Base-by-base conservation (phyloP, 257 asterid genomes). In the Paulownia fortunei region DNA sequence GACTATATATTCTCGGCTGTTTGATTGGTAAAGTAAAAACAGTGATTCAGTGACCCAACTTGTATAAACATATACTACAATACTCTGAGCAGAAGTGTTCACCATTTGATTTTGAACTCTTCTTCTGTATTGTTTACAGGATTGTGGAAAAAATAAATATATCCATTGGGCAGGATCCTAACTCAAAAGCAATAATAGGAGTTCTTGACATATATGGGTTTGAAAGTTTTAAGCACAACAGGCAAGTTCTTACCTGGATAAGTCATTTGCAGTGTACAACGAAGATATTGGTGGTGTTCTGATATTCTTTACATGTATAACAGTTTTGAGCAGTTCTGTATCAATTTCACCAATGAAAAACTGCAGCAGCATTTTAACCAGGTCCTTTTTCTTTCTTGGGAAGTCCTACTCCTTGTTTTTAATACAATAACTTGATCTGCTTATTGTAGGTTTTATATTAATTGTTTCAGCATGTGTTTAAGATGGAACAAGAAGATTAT, bases 261-360 rank as follows among this genome's bases (percentile, higher is more conserved):
- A 78, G 44, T 79, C 62, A 47, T 63, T 82, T 79, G 21, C 73
- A 41, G 32, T 32, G 52, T 59, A 52, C 61, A 24, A 16, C 56
- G 42, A 59, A 10, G 51, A 65, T 46, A 66, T 74, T 76, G 46
- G 59, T 56, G 65, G 54, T 68, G 56, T 72, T 56, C 82, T 88
- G 79, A 86, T 81, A 80, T 74, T 75, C 58, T 78, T 59, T 70
- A 82, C 62, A 26, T 69, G 71, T 44, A 19, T 71, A 80, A 73
- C 86, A 96, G 99, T 85, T 96, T 96, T 85, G 99, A 96, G 93
- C 99, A 96, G 88, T 96, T 96, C 85, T 96, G 99, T 82, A 96
- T 96, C 90, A 96, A 96, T 88, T 96, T 89, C 84, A 93, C 99
- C 65, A 96, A 96, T 84, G 99, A 96, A 86, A 96, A 96, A 78